Evolutionary conservation across 2,329 filamentous ascomycete genomes (phyloP), one percentile per base, ranked within the genome.

Genomic region (Lojkania enalia): DNA sequence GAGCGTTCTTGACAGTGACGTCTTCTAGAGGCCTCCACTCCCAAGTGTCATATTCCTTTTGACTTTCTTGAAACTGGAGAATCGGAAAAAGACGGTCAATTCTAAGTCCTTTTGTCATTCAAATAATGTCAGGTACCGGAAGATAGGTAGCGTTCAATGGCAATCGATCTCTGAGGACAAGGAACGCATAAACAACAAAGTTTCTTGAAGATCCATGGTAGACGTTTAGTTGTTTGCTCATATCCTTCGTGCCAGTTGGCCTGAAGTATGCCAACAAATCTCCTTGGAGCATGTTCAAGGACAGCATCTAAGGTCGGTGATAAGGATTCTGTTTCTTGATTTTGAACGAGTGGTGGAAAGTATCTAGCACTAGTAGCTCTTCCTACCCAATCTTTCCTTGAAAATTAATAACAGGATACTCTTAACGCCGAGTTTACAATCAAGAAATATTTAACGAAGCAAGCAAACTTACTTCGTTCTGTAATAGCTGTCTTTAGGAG

Each of bases 1-100:
- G 47, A 31, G 39, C 41, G 12, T 25, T 41, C 13, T 20, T 2
- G 1, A 57, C 57, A 5, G 45, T 49, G 15, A 57, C 42, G 3
- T 51, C 35, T 38, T 55, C 46, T 4, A 58, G 44, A 27, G 58
- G 57, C 14, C 30, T 29, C 55, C 55, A 58, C 16, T 45, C 21
- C 4, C 39, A n/a, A 11, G 41, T 23, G 1, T 15, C 30, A 1
- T 14, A 5, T 1, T 45, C 43, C 16, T 57, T 46, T 3, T 25
- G 31, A 18, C 3, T 20, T 16, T 16, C 25, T 3, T 45, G 39
- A 13, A 58, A 15, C 15, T 16, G 5, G 3, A 56, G 39, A 4
- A 56, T 12, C 4, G 42, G 39, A 21, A 27, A 27, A 7, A 7
- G 23, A n/a, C 7, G n/a, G 23, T 7, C 23, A 7, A 27, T 27